Evolutionary conservation across 441 rosid genomes (phyloP).

Genomic region (Arabidopsis hybrid): DNA sequence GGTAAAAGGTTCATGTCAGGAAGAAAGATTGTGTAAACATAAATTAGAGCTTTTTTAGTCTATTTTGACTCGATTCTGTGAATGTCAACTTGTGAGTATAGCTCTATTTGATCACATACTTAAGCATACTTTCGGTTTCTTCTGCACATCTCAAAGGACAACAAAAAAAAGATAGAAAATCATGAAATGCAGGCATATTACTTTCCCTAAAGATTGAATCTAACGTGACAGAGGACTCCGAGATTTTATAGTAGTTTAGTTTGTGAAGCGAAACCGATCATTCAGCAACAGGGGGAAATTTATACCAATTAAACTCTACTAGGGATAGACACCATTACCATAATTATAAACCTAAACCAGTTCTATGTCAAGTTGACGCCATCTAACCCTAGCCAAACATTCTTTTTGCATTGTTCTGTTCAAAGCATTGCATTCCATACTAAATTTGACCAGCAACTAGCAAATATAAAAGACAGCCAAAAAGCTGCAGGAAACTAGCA

Average conservation of each 20-base stretch:
- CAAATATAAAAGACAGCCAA: background rate
- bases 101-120: no score
- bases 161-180: no score
- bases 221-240: no score
- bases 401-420: constrained; percentile 12
- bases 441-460: background rate
- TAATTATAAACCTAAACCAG: constrained; percentile 1
- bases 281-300: background rate
- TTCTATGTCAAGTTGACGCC: background rate
- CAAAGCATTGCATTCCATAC: background rate
- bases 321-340: background rate
- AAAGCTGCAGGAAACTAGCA: background rate
- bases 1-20: background rate
- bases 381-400: background rate
- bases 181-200: no score
- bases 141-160: no score
- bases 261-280: background rate
- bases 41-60: background rate
- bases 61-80: background rate
- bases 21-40: constrained; percentile 2
- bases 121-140: no score
- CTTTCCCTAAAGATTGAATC: no score
- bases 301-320: background rate
- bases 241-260: no score
- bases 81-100: background rate